Percentiles rank a stretch among this genome's conserved stretches.
Evolutionary conservation across 192 early-diverging fungal species (phyloP).

Genomic region (Paraglomus brasilianum): DNA sequence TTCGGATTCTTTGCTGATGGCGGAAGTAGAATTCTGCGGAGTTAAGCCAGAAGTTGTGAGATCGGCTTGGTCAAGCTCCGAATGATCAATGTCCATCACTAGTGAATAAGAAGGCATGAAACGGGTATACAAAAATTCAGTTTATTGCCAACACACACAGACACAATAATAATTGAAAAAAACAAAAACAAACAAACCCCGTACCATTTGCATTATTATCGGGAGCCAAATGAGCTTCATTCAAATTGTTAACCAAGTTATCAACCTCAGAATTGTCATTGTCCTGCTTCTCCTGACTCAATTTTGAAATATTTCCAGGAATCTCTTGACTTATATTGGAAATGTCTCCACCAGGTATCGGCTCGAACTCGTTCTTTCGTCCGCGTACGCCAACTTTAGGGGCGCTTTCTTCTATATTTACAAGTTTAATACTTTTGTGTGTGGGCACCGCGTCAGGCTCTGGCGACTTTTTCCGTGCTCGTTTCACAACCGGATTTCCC

Average conservation of each 20-base stretch:
- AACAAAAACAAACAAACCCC: too few species aligned
- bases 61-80: not conserved
- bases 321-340: constrained; percentile 53
- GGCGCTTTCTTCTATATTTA: constrained; percentile 54
- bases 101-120: too few species aligned
- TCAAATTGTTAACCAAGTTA: constrained; percentile 19
- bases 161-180: too few species aligned
- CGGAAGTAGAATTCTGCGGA: constrained; percentile 22
- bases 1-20: constrained; percentile 36
- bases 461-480: constrained; percentile 34
- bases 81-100: too few species aligned
- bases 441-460: constrained; percentile 43
- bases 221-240: not conserved
- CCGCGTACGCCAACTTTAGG: constrained; percentile 44
- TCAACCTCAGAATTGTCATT: constrained; percentile 19
- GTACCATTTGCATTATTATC: too few species aligned
- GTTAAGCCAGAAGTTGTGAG: not conserved
- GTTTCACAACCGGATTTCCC: constrained; percentile 37
- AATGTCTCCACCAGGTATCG: constrained; percentile 54
- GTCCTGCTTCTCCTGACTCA: not conserved
- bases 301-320: not conserved
- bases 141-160: too few species aligned
- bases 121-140: too few species aligned
- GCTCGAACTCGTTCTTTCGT: constrained; percentile 66
- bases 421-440: constrained; percentile 45